Conservation (phyloP, 2,329 filamentous ascomycete species). For the Monosporascus ibericus region DNA sequence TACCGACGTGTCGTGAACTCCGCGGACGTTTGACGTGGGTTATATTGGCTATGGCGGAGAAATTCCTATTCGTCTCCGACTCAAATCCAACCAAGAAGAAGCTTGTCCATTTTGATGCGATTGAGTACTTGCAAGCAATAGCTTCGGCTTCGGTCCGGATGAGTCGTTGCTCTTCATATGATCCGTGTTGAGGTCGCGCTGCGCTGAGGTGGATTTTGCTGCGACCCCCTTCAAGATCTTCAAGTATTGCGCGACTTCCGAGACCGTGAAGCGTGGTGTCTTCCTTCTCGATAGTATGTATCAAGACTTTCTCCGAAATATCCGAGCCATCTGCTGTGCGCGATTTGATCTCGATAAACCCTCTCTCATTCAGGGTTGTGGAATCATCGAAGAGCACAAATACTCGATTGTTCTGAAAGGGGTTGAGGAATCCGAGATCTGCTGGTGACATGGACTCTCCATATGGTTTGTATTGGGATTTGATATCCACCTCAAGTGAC, state of each 20-base stretch:
- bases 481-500: constrained; percentile 2
- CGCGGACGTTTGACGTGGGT: too few relatives aligned
- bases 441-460: constrained; percentile 4
- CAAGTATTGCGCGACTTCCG: constrained; percentile 4
- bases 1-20: too few relatives aligned
- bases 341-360: too few relatives aligned
- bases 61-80: not conserved
- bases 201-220: too few relatives aligned
- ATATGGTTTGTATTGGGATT: not conserved
- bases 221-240: constrained; percentile 1
- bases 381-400: constrained; percentile 5
- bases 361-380: too few relatives aligned
- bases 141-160: constrained; percentile 1
- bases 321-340: not conserved
- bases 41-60: too few relatives aligned
- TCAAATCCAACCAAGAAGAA: constrained; percentile 3
- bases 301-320: not conserved
- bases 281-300: not conserved
- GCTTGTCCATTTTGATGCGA: constrained; percentile 10
- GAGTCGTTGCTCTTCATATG: not conserved
- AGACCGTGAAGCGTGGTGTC: constrained; percentile 6
- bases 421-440: constrained; percentile 3
- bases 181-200: too few relatives aligned
- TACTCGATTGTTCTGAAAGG: constrained; percentile 5
- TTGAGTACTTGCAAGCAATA: constrained; percentile 8